phyloP scores from a whole-genome alignment of 202 grass and related monocot genomes.

The Panicum hallii region DNA sequence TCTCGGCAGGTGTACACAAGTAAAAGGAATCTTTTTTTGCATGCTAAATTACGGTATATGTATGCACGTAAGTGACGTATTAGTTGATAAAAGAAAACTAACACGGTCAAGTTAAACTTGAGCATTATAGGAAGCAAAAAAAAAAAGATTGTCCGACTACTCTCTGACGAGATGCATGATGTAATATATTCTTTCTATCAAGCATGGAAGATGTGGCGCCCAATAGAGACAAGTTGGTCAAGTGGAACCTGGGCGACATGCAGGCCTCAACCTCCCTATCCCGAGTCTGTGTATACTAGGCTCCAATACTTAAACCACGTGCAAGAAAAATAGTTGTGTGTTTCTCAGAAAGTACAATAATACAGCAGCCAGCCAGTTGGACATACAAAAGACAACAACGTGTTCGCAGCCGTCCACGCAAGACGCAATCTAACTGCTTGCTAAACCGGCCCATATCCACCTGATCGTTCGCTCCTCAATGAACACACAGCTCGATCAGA shows the following conservation, averaged over 20 bases:
- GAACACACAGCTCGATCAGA: not conserved
- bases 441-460: not conserved
- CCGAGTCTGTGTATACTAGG: slow-evolving; percentile 31
- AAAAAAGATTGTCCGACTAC: not conserved
- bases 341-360: slow-evolving; percentile 39
- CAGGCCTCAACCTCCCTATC: slow-evolving; percentile 50
- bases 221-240: slow-evolving; percentile 47
- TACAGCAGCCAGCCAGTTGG: slow-evolving; percentile 25
- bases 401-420: not conserved
- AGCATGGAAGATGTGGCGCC: slow-evolving; percentile 26
- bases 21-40: not conserved
- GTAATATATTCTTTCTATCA: slow-evolving; percentile 27
- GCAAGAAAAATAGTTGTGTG: slow-evolving; percentile 6
- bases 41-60: not conserved
- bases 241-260: slow-evolving; percentile 35
- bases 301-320: slow-evolving; percentile 49
- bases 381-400: not conserved
- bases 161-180: slow-evolving; percentile 24
- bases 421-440: not conserved
- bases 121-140: not conserved
- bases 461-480: not conserved
- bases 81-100: not conserved
- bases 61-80: not conserved
- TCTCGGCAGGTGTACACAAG: not conserved
- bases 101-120: not conserved